Evolutionary conservation across 148 eudicot species (phyloP).

Genomic region (Silene latifolia): DNA sequence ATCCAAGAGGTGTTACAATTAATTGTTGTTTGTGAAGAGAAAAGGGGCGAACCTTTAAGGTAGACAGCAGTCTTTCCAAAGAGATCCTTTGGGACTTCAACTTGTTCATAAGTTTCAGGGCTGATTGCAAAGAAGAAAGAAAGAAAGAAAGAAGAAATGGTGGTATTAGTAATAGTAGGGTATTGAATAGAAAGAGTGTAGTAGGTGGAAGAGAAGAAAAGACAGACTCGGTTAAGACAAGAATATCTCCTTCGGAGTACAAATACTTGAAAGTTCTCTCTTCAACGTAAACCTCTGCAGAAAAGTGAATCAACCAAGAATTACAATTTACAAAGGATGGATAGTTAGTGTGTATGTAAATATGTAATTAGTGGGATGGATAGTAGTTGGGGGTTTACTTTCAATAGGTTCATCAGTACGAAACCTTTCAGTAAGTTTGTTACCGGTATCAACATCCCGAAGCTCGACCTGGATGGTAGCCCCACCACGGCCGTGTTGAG

Average conservation of each 20-base stretch:
- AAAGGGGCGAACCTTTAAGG: constrained; percentile 54
- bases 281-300: constrained; percentile 77
- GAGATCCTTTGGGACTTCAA: constrained; percentile 71
- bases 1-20: too few relatives aligned
- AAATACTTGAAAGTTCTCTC: constrained; percentile 60
- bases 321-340: background rate
- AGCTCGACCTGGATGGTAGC: constrained; percentile 96
- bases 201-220: background rate
- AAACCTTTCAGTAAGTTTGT: constrained; percentile 75
- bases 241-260: constrained; percentile 66
- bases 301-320: background rate
- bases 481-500: constrained; percentile 88
- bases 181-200: background rate
- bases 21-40: too few relatives aligned
- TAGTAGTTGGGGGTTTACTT: constrained; percentile 34
- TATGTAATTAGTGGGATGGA: too few relatives aligned
- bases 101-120: constrained; percentile 71
- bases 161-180: too few relatives aligned
- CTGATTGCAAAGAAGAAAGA: constrained; percentile 35
- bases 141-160: constrained; percentile 11
- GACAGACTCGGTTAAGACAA: constrained; percentile 79
- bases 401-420: constrained; percentile 91
- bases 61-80: constrained; percentile 69
- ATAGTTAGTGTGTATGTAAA: too few relatives aligned
- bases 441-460: constrained; percentile 86